These are phyloP conservation scores for Malus hybrid DNA, from an alignment of 331 rosid genomes.

Conservation along the genomic window DNA sequence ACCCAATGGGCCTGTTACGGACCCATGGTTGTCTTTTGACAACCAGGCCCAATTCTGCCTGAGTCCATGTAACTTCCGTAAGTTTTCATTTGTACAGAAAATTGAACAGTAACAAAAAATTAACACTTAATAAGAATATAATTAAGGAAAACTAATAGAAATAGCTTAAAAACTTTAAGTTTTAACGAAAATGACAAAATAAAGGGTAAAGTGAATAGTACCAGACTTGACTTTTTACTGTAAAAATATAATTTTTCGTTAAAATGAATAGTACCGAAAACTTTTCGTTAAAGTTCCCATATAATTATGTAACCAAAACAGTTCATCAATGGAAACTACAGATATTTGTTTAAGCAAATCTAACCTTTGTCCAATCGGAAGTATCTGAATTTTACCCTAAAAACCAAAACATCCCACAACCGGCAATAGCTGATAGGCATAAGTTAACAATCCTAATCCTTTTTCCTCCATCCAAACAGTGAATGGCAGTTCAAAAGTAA, in stretches of 20 bases:
- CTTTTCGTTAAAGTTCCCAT: too few relatives aligned
- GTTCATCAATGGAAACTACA: neutral
- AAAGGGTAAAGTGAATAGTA: too few relatives aligned
- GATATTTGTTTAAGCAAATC: neutral
- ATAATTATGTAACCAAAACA: neutral
- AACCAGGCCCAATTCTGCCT: neutral
- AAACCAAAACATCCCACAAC: neutral
- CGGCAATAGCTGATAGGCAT: conserved; percentile 4
- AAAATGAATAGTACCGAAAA: too few relatives aligned
- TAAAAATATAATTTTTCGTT: too few relatives aligned
- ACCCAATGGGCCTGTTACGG: neutral
- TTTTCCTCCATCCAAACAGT: conserved; percentile 11
- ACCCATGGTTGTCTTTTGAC: neutral
- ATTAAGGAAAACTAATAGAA: too few relatives aligned
- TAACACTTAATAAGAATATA: too few relatives aligned
- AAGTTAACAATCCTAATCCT: neutral
- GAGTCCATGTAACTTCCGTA: neutral
- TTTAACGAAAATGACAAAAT: too few relatives aligned
- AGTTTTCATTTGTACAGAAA: neutral
- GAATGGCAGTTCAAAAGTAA: conserved; percentile 8
- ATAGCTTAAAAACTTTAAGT: too few relatives aligned
- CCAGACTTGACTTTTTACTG: too few relatives aligned
- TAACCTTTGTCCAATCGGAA: neutral
- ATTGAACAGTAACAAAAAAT: neutral
- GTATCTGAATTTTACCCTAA: neutral